Evolutionary conservation across 805 yeast genomes (phyloP).

Genomic region (Lachancea thermotolerans): DNA sequence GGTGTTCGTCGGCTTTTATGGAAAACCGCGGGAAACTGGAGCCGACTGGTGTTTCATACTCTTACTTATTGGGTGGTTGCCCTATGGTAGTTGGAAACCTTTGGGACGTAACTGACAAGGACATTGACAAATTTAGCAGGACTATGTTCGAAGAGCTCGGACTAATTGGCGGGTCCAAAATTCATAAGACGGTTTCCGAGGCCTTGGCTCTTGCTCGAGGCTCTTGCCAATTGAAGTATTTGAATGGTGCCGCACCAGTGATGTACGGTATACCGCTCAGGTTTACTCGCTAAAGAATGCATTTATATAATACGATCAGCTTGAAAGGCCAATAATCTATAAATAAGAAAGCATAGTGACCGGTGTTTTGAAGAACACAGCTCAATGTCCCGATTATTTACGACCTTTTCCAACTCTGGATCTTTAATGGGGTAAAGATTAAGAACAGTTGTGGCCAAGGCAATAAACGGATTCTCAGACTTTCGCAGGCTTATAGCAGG

Average conservation of each 20-base stretch:
- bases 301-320: not conserved
- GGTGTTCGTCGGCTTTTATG: conserved; percentile 83
- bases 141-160: conserved; percentile 64
- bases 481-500: no score
- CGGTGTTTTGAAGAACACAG: conserved; percentile 8
- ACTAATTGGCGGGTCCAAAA: conserved; percentile 29
- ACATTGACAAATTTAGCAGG: conserved; percentile 72
- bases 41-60: conserved; percentile 68
- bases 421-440: not conserved
- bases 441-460: not conserved
- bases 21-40: conserved; percentile 52
- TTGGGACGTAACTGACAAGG: conserved; percentile 98
- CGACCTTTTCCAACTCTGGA: not conserved
- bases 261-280: conserved; percentile 73
- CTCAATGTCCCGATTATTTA: conserved; percentile 9
- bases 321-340: conserved; percentile 9
- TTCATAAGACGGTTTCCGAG: conserved; percentile 35
- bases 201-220: conserved; percentile 61
- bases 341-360: conserved; percentile 9
- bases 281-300: conserved; percentile 24
- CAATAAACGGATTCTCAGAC: no score
- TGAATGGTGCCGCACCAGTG: conserved; percentile 92
- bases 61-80: conserved; percentile 73
- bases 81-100: conserved; percentile 79
- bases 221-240: conserved; percentile 58